Conservation (phyloP, 2,329 filamentous ascomycete species). For the Fusarium xyrophilum region DNA sequence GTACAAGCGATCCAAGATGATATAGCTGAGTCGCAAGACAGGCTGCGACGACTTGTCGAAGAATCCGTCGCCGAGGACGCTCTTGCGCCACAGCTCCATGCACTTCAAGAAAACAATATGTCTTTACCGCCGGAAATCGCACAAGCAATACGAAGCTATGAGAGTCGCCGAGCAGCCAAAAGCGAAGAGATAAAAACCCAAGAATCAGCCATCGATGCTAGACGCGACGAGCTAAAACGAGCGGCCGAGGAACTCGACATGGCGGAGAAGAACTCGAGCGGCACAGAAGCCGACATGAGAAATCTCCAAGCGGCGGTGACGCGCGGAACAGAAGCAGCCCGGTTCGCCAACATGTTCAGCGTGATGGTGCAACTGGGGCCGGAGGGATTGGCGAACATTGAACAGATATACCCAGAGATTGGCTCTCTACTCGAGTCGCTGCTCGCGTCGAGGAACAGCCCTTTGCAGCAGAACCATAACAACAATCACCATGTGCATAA, state of each 20-base stretch:
- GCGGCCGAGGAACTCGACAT: constrained; percentile 29
- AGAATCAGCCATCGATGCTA: constrained; percentile 31
- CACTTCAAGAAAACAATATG: constrained; percentile 41
- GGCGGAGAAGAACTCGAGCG: constrained; percentile 28
- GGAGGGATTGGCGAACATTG: constrained; percentile 38
- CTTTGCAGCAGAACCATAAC: constrained; percentile 8
- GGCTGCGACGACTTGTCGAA: constrained; percentile 29
- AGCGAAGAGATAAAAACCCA: constrained; percentile 40
- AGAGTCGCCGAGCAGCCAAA: constrained; percentile 37
- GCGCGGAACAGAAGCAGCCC: constrained; percentile 36
- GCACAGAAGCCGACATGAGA: constrained; percentile 37
- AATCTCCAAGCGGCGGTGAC: constrained; percentile 35
- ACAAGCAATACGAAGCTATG: constrained; percentile 39
- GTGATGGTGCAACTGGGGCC: constrained; percentile 40
- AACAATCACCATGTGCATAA: constrained; percentile 30
- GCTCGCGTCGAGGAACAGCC: constrained; percentile 31
- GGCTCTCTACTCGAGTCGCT: constrained; percentile 39
- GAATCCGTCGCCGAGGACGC: constrained; percentile 39
- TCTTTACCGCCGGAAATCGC: constrained; percentile 39
- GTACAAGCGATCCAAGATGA: constrained; percentile 35
- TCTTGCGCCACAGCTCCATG: constrained; percentile 39
- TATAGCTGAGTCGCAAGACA: constrained; percentile 30
- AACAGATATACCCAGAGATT: constrained; percentile 43
- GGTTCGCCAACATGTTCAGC: constrained; percentile 40
- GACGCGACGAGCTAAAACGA: constrained; percentile 29